Base-by-base conservation (phyloP, 2,329 filamentous ascomycete species). In the Stachybotrys elegans region DNA sequence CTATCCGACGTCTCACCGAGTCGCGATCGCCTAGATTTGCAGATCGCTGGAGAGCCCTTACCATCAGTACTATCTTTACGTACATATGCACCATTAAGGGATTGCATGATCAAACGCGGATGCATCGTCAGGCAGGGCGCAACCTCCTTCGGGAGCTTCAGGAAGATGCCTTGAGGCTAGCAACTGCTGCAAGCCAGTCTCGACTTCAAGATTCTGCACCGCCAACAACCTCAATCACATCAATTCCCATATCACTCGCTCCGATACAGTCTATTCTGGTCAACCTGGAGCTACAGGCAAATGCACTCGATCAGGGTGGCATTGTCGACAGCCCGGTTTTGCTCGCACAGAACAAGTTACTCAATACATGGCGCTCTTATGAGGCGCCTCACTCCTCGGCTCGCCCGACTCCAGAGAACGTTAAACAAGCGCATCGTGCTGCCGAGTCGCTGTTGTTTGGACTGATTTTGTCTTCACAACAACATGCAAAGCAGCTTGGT, bases 31-130 rank as follows among this genome's bases (percentile, higher is more conserved):
- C 46, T 35, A n/a, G n/a, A n/a, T n/a, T n/a, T n/a, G 19, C 40
- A n/a, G 11, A 52, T 4, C 20, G 40, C 19, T 49, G 44, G 32
- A 27, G 48, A 17, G 47, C 52, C 4, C 32, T 54, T 8, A 43
- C 43, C 29, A 44, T 48, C 32, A 46, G 58, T 46, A 46, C 50
- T 6, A 23, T 56, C 21, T 51, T 58, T 32, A 49, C 54, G 34
- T 47, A 44, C 45, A 43, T 49, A 16, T 45, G 53, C 43, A 44
- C 42, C 41, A 35, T 51, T 21, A 45, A 55, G 42, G 44, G 52
- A 39, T 29, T 36, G 16, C 39, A 46, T 11, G 16, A 40, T 12
- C 39, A 53, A 35, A 43, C 51, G 3, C 38, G 32, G 5, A 27
- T 52, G 16, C 50, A 52, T 25, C 23, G 49, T 8, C n/a, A 22